A percentile compares a stretch with the other conserved stretches of the same genome.
Evolutionary conservation across 768 basidiomycete genomes (phyloP).

Genomic region (Suillus lakei): DNA sequence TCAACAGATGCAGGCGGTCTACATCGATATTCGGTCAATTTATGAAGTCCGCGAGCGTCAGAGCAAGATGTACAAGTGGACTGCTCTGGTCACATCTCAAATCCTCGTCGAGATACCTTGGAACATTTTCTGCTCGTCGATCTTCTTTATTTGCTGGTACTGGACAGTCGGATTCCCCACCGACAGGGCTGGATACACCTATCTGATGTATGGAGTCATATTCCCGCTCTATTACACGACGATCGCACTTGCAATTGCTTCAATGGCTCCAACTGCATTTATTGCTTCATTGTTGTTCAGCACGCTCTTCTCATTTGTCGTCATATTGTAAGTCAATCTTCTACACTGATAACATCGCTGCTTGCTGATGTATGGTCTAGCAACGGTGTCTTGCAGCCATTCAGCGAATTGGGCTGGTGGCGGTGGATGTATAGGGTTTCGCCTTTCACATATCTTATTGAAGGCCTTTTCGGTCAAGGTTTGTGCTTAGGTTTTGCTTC

Average conservation of each 20-base stretch:
- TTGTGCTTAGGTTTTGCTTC: constrained; percentile 17
- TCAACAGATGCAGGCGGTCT: constrained; percentile 67
- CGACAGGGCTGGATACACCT: constrained; percentile 60
- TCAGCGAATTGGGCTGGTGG: constrained; percentile 67
- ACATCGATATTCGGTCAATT: constrained; percentile 59
- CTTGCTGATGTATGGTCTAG: constrained; percentile 30
- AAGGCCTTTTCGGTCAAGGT: constrained; percentile 53
- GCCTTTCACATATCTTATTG: constrained; percentile 61
- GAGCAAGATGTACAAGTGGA: constrained; percentile 70
- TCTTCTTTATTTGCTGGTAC: constrained; percentile 72
- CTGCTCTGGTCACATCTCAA: constrained; percentile 57
- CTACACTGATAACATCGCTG: background rate
- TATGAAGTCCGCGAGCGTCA: constrained; percentile 72
- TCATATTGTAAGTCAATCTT: constrained; percentile 56
- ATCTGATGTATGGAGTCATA: constrained; percentile 54
- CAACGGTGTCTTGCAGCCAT: constrained; percentile 73
- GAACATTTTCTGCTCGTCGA: constrained; percentile 59
- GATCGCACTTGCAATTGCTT: constrained; percentile 61
- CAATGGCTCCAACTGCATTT: constrained; percentile 63
- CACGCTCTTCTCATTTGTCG: constrained; percentile 62
- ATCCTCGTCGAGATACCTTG: constrained; percentile 63
- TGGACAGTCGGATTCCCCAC: constrained; percentile 67
- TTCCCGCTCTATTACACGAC: constrained; percentile 68
- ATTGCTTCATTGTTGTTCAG: constrained; percentile 63
- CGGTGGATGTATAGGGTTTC: constrained; percentile 67